Percentiles rank a stretch among this genome's conserved stretches.
Evolutionary conservation across 306 rosid species (phyloP).

Genomic region (Quercus wislizeni): DNA sequence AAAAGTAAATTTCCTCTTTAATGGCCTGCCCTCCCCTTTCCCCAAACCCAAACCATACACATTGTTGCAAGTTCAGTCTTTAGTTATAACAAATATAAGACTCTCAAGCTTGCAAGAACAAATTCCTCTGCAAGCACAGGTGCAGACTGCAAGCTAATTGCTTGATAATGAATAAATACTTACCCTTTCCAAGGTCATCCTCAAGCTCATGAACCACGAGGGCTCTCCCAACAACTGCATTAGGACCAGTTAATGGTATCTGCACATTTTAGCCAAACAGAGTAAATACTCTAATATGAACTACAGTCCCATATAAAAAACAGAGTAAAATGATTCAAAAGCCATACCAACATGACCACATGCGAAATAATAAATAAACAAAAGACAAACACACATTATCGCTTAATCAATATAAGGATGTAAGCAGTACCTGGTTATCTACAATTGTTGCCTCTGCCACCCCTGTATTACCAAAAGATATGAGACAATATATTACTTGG

Average conservation of each 20-base stretch:
- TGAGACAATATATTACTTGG: conserved; percentile 1
- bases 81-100: neutral
- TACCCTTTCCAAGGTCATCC: conserved; percentile 92
- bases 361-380: neutral
- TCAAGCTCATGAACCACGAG: conserved; percentile 80
- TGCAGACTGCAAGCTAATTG: neutral
- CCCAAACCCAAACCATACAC: neutral
- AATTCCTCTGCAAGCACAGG: conserved; percentile 9
- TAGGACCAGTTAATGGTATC: conserved; percentile 74
- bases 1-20: neutral
- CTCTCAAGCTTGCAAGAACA: conserved; percentile 13
- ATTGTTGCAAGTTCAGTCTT: neutral
- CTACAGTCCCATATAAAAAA: neutral
- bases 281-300: conserved; percentile 12
- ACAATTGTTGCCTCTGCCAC: conserved; percentile 73
- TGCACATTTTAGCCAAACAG: conserved; percentile 26
- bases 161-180: conserved; percentile 14
- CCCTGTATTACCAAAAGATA: conserved; percentile 38
- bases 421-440: conserved; percentile 60
- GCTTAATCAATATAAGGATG: neutral
- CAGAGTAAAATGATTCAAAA: neutral
- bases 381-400: neutral
- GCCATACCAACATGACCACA: neutral
- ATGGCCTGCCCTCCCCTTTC: neutral
- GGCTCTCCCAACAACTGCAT: conserved; percentile 82